A percentile compares a stretch with the other conserved stretches of the same genome.
Conservation (phyloP, 2,329 filamentous ascomycete species). For the Nannizziopsis arthrosporioides region DNA sequence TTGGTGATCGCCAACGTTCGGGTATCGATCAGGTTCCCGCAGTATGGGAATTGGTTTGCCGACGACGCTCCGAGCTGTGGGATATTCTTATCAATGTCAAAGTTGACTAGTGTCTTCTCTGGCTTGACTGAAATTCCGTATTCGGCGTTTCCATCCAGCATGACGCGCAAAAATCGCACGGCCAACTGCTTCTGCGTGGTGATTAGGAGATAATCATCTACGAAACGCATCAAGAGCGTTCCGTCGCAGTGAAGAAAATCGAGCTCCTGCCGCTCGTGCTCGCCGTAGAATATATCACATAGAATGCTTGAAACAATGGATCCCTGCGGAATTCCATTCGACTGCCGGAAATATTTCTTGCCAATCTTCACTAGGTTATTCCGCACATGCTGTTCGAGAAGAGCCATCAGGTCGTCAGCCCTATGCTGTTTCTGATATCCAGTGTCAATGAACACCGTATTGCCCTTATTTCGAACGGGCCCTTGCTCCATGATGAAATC, state of each 20-base stretch:
- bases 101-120: constrained; percentile 75
- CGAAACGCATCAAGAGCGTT: constrained; percentile 64
- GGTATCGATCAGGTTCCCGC: constrained; percentile 66
- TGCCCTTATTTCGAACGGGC: constrained; percentile 31
- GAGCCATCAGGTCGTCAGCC: constrained; percentile 50
- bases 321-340: constrained; percentile 80
- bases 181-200: constrained; percentile 59
- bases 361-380: constrained; percentile 80
- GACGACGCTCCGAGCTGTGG: constrained; percentile 36
- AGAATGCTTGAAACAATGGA: constrained; percentile 76
- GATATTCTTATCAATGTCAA: constrained; percentile 49
- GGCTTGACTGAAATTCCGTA: constrained; percentile 72
- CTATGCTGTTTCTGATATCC: constrained; percentile 47
- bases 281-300: constrained; percentile 93
- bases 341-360: constrained; percentile 79
- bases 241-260: constrained; percentile 51
- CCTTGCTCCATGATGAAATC: constrained; percentile 28
- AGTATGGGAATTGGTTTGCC: constrained; percentile 61
- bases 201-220: constrained; percentile 88
- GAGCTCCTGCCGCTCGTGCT: constrained; percentile 62
- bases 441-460: constrained; percentile 68
- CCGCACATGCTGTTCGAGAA: constrained; percentile 69
- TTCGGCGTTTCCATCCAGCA: constrained; percentile 65
- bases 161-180: constrained; percentile 58
- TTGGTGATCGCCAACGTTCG: constrained; percentile 62